Percentiles rank a stretch among this genome's conserved stretches.
Evolutionary conservation across 2,329 filamentous ascomycete species (phyloP).

Genomic region (Capronia coronata): DNA sequence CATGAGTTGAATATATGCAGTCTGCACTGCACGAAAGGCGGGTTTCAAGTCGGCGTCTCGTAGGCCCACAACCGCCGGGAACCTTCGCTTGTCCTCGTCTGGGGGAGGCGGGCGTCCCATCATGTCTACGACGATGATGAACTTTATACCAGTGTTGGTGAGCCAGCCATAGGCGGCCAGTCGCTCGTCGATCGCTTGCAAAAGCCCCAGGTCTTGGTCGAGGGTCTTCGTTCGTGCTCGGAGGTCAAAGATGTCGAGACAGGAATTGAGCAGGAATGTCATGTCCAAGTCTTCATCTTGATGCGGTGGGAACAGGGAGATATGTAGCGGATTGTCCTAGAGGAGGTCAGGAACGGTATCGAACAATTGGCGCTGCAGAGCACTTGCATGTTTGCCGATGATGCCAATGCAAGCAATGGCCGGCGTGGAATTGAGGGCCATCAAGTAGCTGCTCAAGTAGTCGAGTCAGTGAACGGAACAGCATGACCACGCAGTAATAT

Average conservation of each 20-base stretch:
- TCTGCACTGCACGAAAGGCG: conserved; percentile 86
- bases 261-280: conserved; percentile 81
- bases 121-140: conserved; percentile 88
- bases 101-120: conserved; percentile 56
- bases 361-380: not conserved
- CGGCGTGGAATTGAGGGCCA: conserved; percentile 42
- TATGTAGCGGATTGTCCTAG: conserved; percentile 93
- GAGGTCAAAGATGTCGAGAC: conserved; percentile 88
- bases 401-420: conserved; percentile 89
- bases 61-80: conserved; percentile 54
- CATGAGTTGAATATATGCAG: conserved; percentile 79
- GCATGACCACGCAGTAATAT: too few species aligned
- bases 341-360: not conserved
- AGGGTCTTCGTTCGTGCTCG: conserved; percentile 65
- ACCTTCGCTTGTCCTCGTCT: conserved; percentile 33
- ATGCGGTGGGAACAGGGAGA: conserved; percentile 78
- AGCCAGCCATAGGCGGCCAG: conserved; percentile 92
- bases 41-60: conserved; percentile 82
- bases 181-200: conserved; percentile 90
- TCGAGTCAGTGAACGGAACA: not conserved
- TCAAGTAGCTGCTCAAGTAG: conserved; percentile 2
- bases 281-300: conserved; percentile 66
- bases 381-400: conserved; percentile 79
- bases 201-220: conserved; percentile 80
- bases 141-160: conserved; percentile 88